Evolutionary conservation across 345 rosid species (phyloP), one percentile per base, ranked within the genome.

Genomic region (Odontarrhena argentea): DNA sequence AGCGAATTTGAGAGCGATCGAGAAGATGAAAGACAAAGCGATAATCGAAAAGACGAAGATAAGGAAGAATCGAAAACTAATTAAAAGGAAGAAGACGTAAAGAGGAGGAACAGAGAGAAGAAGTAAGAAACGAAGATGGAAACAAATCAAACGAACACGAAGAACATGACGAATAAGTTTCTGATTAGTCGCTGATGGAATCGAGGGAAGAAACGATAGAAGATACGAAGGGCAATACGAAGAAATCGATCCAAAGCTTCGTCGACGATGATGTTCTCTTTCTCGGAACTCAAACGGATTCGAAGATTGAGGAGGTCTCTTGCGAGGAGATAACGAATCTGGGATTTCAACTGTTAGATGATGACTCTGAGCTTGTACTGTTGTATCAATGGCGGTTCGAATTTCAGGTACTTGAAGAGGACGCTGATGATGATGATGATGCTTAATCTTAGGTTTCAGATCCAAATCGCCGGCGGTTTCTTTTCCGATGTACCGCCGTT

Each of bases 81-180:
- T 75, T 66, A 69, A 56, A 3, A 75, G 60, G 78, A 75, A 75
- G 12, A 75, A 75, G 69, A 75, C 3, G 41, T 75, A 75, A 9
- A 75, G 70, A n/a, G 78, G 74, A 69, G 78, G 78, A 0, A 75
- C 77, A 13, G 83, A 81, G 56, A 87, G 68, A 52, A 87, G 77
- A 46, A 87, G 55, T 5, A 86, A 34, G 60, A 83, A 81, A 28
- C 85, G 77, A 52, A 83, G 74, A 7, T 81, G 87, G 42, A 83
- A 75, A 55, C 88, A 81, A 50, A 81, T 75, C 72, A 87, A 69
- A 26, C 86, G 91, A 7, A 79, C 79, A 32, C 85, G 88, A 68
- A 76, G 73, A 12, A 80, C 59, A 60, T 78, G 87, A 9, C 76
- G 75, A 50, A 79, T 49, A 30, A 83, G 62, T 51, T 67, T 84